Evolutionary conservation across 1,284 basidiomycete species (phyloP).

Genomic region (Microbotryum silenes-acaulis): DNA sequence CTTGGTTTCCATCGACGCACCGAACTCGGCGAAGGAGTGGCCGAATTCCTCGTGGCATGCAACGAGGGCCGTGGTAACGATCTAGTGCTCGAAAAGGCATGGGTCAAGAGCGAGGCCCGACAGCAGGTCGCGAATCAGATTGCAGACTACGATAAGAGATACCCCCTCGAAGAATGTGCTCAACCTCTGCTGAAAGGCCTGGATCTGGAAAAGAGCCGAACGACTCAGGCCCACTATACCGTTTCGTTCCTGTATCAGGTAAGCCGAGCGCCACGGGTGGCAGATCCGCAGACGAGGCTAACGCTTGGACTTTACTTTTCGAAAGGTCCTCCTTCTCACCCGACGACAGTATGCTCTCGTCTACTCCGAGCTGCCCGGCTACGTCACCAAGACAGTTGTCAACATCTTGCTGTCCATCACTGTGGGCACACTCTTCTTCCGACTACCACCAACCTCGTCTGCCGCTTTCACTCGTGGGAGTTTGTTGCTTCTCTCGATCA

Average conservation of each 20-base stretch:
- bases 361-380: conserved; percentile 31
- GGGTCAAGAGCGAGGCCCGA: conserved; percentile 51
- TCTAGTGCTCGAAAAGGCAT: conserved; percentile 62
- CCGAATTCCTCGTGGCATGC: conserved; percentile 69
- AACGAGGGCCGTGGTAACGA: conserved; percentile 66
- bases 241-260: conserved; percentile 27
- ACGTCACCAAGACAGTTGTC: conserved; percentile 34
- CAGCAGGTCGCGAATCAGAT: conserved; percentile 58
- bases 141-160: conserved; percentile 50
- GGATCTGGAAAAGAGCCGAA: conserved; percentile 16
- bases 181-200: conserved; percentile 20
- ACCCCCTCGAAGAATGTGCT: conserved; percentile 54
- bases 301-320: no score
- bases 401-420: conserved; percentile 34
- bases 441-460: conserved; percentile 26
- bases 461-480: conserved; percentile 34
- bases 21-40: conserved; percentile 56
- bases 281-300: no score
- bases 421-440: conserved; percentile 34
- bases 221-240: conserved; percentile 30
- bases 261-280: no score
- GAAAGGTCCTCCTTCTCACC: conserved; percentile 28
- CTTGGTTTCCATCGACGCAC: conserved; percentile 47
- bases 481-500: conserved; percentile 32
- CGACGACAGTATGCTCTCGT: conserved; percentile 34